Percentiles rank a stretch among this genome's conserved stretches.
phyloP scores from a whole-genome alignment of 2,329 filamentous ascomycete genomes.

The Acrocalymma vagum region DNA sequence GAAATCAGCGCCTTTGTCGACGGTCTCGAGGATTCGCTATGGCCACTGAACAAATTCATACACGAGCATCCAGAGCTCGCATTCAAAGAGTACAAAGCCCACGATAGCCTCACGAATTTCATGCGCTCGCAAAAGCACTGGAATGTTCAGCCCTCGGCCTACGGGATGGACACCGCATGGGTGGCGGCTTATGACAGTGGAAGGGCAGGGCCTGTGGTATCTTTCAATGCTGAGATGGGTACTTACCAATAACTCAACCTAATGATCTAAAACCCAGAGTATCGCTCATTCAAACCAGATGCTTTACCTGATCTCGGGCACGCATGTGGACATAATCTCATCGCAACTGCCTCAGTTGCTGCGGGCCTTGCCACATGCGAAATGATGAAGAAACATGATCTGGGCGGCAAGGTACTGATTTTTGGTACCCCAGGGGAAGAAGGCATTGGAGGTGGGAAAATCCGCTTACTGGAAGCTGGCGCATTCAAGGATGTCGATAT shows the following conservation, averaged over 20 bases:
- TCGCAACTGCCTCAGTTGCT: slow-evolving; percentile 59
- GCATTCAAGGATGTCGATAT: slow-evolving; percentile 45
- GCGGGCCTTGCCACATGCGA: slow-evolving; percentile 58
- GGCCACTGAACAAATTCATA: slow-evolving; percentile 9
- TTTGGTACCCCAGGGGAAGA: slow-evolving; percentile 65
- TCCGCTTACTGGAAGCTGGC: slow-evolving; percentile 55
- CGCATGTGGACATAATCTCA: slow-evolving; percentile 65
- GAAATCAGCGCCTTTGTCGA: slow-evolving; percentile 5
- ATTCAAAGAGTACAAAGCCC: slow-evolving; percentile 29
- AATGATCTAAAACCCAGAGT: no score
- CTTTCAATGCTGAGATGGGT: slow-evolving; percentile 54
- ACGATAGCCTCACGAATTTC: slow-evolving; percentile 27
- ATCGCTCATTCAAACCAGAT: no score
- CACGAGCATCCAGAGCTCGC: slow-evolving; percentile 30
- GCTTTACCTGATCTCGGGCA: slow-evolving; percentile 61
- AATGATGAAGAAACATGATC: slow-evolving; percentile 50
- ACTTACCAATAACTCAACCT: background rate
- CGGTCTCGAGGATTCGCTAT: background rate
- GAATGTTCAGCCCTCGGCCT: slow-evolving; percentile 62
- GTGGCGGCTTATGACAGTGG: slow-evolving; percentile 59
- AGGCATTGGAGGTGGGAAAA: slow-evolving; percentile 62
- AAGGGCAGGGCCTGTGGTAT: slow-evolving; percentile 55
- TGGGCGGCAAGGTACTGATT: slow-evolving; percentile 57
- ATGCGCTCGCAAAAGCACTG: slow-evolving; percentile 52
- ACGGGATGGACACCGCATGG: slow-evolving; percentile 63